A percentile compares a stretch with the other conserved stretches of the same genome.
Evolutionary conservation across 176 grass and related monocot species (phyloP).

Genomic region (Oryza longistaminata): DNA sequence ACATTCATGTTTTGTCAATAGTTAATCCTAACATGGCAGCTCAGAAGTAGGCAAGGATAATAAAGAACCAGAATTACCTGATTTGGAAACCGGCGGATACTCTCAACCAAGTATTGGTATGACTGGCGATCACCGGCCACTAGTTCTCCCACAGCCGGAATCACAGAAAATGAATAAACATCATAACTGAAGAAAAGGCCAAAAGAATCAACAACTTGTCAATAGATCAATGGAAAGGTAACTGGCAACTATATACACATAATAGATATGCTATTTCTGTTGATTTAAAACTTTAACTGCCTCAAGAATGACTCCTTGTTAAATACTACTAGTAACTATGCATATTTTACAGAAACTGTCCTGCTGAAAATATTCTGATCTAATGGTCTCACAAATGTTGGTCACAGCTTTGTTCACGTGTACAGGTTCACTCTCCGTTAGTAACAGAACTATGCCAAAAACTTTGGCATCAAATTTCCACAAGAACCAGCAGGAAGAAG

Average conservation of each 20-base stretch:
- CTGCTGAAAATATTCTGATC: background rate
- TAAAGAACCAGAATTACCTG: constrained; percentile 49
- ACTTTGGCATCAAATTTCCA: background rate
- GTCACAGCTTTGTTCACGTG: too few relatives aligned
- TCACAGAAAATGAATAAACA: constrained; percentile 86
- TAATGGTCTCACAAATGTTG: too few relatives aligned
- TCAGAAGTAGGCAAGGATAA: background rate
- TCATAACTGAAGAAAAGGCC: constrained; percentile 61
- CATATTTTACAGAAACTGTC: background rate
- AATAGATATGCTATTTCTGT: background rate
- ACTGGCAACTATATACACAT: background rate
- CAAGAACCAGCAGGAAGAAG: background rate
- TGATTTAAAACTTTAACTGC: background rate
- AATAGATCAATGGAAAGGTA: background rate
- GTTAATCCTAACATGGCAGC: background rate
- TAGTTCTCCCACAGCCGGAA: constrained; percentile 88
- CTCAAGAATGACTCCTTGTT: background rate
- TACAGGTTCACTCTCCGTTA: too few relatives aligned
- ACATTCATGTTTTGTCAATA: background rate
- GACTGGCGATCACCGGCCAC: constrained; percentile 76
- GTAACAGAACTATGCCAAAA: too few relatives aligned
- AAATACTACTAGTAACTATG: background rate
- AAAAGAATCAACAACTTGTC: background rate
- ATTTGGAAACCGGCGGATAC: constrained; percentile 76
- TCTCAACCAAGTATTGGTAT: constrained; percentile 96